Evolutionary conservation across 305 asterid genomes (phyloP), one percentile per base, ranked within the genome.

Genomic region (Withania somnifera): DNA sequence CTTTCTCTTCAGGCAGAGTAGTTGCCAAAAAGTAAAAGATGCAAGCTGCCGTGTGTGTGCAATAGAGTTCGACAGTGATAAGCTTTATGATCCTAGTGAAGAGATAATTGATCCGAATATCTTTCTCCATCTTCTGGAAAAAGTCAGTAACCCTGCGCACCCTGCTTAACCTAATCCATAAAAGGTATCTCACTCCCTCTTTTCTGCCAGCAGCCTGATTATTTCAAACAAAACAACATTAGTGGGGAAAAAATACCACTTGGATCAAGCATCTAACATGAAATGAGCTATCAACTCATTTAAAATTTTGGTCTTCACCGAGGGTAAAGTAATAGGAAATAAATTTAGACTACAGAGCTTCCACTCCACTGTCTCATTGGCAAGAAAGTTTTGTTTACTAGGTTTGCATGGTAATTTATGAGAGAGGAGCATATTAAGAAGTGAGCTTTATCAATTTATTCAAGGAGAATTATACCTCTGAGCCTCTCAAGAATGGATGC

Each of bases 11-110:
- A 64, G 85, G 85, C 79, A 83, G 79, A 61, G 85, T 83, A 36
- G 85, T 83, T 24, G 85, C 85, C 73, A 83, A 52, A 83, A 77
- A 83, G 79, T 83, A 83, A 64, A 83, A 83, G 79, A 83, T 83
- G 73, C 85, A 83, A 45, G 85, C 85, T 78, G 85, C 85, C 2
- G 85, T 83, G 64, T 83, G 85, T 11, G 85, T 83, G 79, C 85
- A 83, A 32, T 83, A 83, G 19, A 83, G 82, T 77, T 78, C 85
- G 11, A 83, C 85, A 47, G 60, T 51, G 79, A 83, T 83, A 67
- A 83, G 85, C 57, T 83, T 83, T 42, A 83, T 8, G 11, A 83
- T 83, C 67, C 85, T 63, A 60, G 83, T 83, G 71, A 83, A 83
- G 51, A 83, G 83, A 76, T 78, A 83, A 83, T 83, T 83, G 71